Base-by-base conservation (phyloP, 1,284 basidiomycete genomes). In the Rhodotorula sp. region DNA sequence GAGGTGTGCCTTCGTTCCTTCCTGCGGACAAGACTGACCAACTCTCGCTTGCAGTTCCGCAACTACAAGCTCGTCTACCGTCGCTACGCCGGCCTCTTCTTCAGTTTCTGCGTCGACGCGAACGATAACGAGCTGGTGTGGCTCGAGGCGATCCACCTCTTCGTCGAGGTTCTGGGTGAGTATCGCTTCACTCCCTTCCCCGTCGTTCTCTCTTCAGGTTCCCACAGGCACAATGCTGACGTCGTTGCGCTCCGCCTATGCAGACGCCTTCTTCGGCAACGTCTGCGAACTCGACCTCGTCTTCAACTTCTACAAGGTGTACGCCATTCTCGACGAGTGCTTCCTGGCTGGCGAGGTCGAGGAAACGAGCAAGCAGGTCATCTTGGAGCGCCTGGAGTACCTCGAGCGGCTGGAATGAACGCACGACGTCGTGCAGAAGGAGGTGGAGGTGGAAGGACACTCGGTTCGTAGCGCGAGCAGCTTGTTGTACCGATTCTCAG, bases 301-400 rank as follows among this genome's bases (percentile, higher is more conserved):
- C 4, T 99, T 98, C 84, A 97, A 97, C 79, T 99, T 99, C 81
- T 98, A 98, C 83, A 97, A 98, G 90, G 93, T 95, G 13, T 97
- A 97, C 77, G 92, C 96, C 2, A 97, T 99, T 66, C 84, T 99
- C 66, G 96, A 99, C 80, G 95, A 99, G 79, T 92, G 98, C 57
- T 98, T 99, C 82, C 84, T 99, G n/a, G 95, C 95, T 4, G 96
- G 96, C 20, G 95, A 98, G 82, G 91, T 99, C 58, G 93, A 98
- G 81, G 96, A 99, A 82, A 98, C 95, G 30, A 93, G 90, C 80
- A 97, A 97, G 80, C 90, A 93, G 62, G 94, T 97, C 27, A 93
- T 99, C 0, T 82, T 99, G 47, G 86, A 89, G 53, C 86, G 94
- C 66, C 81, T 99, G 62, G 94, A 96, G 76, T 90, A 90, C 77